A percentile compares a stretch with the other conserved stretches of the same genome.
These are phyloP conservation scores for Anisogramma anomala DNA, from an alignment of 2,329 filamentous ascomycete genomes.

Conservation along the genomic window DNA sequence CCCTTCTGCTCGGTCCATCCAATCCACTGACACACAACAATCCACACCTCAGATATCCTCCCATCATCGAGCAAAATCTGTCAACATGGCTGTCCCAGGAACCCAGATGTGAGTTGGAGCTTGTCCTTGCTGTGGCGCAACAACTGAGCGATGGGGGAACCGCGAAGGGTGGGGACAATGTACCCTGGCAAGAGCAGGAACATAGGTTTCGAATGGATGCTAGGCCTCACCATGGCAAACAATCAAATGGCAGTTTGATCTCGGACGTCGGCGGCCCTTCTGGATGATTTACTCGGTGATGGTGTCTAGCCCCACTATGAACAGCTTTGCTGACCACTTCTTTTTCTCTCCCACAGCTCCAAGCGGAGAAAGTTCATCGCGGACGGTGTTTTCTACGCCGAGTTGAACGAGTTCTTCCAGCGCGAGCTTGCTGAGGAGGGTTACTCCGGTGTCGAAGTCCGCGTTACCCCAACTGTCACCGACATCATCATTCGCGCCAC, in stretches of 20 bases:
- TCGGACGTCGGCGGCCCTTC: background rate
- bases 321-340: slow-evolving; percentile 13
- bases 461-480: slow-evolving; percentile 98
- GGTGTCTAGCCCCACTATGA: background rate
- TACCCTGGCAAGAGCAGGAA: background rate
- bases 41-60: slow-evolving; percentile 21
- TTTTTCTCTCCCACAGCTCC: slow-evolving; percentile 44
- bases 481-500: slow-evolving; percentile 99
- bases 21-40: slow-evolving; percentile 20
- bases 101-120: slow-evolving; percentile 46
- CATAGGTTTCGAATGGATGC: too few species aligned
- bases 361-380: slow-evolving; percentile 92
- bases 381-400: slow-evolving; percentile 99
- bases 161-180: background rate
- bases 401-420: slow-evolving; percentile 99
- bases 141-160: background rate
- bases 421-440: slow-evolving; percentile 99
- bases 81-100: slow-evolving; percentile 50
- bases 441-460: slow-evolving; percentile 99
- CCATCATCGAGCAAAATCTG: slow-evolving; percentile 20
- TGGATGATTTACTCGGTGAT: background rate
- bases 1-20: slow-evolving; percentile 16
- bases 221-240: too few species aligned
- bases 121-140: slow-evolving; percentile 4
- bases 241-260: background rate